Conservation (phyloP, 768 basidiomycete species). For the Mycena chlorophos region DNA sequence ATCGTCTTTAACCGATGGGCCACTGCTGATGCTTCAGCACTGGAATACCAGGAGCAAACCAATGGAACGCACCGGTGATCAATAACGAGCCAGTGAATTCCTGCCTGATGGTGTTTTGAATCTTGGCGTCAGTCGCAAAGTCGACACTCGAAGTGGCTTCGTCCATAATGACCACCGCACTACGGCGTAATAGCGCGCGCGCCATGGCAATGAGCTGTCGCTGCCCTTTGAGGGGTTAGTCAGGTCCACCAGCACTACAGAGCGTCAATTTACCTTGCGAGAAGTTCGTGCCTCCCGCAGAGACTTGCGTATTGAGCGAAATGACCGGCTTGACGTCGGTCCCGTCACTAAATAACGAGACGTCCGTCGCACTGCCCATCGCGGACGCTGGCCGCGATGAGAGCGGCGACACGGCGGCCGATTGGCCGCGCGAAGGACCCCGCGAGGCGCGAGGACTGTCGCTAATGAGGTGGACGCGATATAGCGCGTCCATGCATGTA, state of each 20-base stretch:
- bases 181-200: background rate
- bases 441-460: background rate
- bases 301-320: background rate
- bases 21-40: constrained; percentile 17
- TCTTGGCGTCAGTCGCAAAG: background rate
- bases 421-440: background rate
- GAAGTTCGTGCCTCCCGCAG: background rate
- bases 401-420: background rate
- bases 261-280: too few relatives aligned
- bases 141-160: constrained; percentile 1
- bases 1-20: constrained; percentile 29
- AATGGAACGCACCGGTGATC: background rate
- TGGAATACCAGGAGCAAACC: background rate
- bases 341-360: background rate
- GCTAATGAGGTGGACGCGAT: constrained; percentile 1
- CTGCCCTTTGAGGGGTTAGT: too few relatives aligned
- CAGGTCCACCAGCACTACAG: too few relatives aligned
- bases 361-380: background rate
- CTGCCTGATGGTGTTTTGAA: background rate
- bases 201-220: constrained; percentile 1
- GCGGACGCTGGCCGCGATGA: background rate
- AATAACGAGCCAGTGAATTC: background rate
- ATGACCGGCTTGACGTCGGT: background rate
- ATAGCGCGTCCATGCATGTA: background rate
- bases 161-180: background rate